These are phyloP conservation scores for Terfezia claveryi DNA, from an alignment of 495 filamentous ascomycete species.

Conservation along the genomic window DNA sequence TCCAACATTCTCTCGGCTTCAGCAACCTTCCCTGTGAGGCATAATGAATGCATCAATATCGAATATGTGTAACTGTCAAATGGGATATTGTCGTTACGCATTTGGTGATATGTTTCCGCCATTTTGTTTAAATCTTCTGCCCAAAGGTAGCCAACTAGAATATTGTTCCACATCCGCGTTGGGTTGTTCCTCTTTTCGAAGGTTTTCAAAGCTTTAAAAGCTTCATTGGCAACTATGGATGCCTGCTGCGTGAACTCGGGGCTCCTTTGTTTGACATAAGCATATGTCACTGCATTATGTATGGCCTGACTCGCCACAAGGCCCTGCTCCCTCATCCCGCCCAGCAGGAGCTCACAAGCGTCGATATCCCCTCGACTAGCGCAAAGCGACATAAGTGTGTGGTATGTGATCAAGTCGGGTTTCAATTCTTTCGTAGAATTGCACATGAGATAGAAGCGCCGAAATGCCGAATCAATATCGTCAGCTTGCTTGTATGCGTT, in stretches of 20 bases:
- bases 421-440: background rate
- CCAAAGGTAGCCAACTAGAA: conserved; percentile 46
- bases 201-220: conserved; percentile 38
- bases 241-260: background rate
- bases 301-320: conserved; percentile 29
- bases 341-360: conserved; percentile 38
- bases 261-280: conserved; percentile 24
- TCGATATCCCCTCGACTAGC: conserved; percentile 55
- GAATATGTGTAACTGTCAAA: conserved; percentile 51
- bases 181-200: conserved; percentile 22
- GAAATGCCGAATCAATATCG: conserved; percentile 41
- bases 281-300: conserved; percentile 41
- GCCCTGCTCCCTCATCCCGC: conserved; percentile 25
- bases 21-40: conserved; percentile 35
- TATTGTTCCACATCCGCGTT: conserved; percentile 50
- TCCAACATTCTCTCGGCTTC: conserved; percentile 44
- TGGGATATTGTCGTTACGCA: conserved; percentile 35
- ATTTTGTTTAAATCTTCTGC: conserved; percentile 39
- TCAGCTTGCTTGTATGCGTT: conserved; percentile 41
- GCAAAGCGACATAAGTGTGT: conserved; percentile 46
- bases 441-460: conserved; percentile 34
- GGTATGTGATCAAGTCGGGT: conserved; percentile 42
- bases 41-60: conserved; percentile 48
- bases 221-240: conserved; percentile 29
- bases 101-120: conserved; percentile 36